These are phyloP conservation scores for Vanrija humicola DNA, from an alignment of 1,284 basidiomycete genomes.

Conservation along the genomic window DNA sequence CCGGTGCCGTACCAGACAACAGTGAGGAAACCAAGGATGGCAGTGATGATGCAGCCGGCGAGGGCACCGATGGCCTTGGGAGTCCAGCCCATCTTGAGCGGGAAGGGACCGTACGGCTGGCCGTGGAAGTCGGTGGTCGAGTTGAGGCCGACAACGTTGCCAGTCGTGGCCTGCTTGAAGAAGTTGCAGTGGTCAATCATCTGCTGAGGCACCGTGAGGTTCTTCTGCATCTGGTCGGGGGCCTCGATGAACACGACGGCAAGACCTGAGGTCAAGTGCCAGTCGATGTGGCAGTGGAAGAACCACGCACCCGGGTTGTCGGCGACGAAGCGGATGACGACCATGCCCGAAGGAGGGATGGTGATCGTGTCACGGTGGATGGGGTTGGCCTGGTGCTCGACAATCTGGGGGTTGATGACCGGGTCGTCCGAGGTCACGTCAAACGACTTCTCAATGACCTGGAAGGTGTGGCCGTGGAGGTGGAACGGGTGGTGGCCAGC, in stretches of 20 bases:
- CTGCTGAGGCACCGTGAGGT: conserved; percentile 30
- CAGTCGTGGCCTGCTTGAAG: conserved; percentile 59
- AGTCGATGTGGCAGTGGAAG: conserved; percentile 50
- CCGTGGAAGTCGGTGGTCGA: conserved; percentile 45
- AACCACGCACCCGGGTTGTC: conserved; percentile 57
- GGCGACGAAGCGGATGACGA: conserved; percentile 50
- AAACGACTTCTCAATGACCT: conserved; percentile 66
- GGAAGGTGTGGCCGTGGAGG: conserved; percentile 62
- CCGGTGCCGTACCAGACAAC: conserved; percentile 80
- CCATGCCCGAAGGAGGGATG: conserved; percentile 50
- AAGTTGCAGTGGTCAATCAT: conserved; percentile 65
- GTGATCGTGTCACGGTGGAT: conserved; percentile 67
- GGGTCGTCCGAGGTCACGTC: conserved; percentile 76
- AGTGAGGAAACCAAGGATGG: conserved; percentile 70
- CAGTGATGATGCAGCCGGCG: conserved; percentile 76
- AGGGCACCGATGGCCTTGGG: conserved; percentile 76
- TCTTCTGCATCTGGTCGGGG: conserved; percentile 43
- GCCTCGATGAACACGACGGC: conserved; percentile 50
- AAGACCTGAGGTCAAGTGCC: conserved; percentile 48
- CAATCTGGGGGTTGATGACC: conserved; percentile 70
- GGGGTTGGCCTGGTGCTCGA: conserved; percentile 74
- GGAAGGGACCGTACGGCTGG: conserved; percentile 67
- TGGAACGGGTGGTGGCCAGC: conserved; percentile 53
- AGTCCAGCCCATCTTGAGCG: conserved; percentile 62
- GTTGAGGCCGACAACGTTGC: conserved; percentile 58